These are phyloP conservation scores for Aspergillus candidus DNA, from an alignment of 2,329 filamentous ascomycete species.

Conservation along the genomic window DNA sequence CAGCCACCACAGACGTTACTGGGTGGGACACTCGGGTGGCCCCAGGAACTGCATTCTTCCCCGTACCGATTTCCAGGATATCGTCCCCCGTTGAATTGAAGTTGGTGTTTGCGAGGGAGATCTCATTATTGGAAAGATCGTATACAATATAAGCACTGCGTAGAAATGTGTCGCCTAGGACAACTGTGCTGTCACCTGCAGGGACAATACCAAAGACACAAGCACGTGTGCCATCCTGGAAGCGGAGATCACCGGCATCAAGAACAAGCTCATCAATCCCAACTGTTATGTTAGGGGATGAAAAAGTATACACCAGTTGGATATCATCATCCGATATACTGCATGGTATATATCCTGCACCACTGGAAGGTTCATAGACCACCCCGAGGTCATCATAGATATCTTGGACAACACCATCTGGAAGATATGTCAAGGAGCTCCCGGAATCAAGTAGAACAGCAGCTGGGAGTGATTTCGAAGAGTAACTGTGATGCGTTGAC, in stretches of 20 bases:
- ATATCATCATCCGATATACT: conserved; percentile 42
- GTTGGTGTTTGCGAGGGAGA: conserved; percentile 55
- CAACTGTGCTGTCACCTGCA: conserved; percentile 40
- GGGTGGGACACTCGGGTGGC: conserved; percentile 48
- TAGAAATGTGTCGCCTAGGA: conserved; percentile 59
- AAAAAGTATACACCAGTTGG: conserved; percentile 54
- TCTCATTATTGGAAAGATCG: conserved; percentile 55
- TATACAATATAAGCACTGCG: conserved; percentile 60
- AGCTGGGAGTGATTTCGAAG: conserved; percentile 37
- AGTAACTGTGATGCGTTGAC: conserved; percentile 17
- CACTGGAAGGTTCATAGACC: conserved; percentile 51
- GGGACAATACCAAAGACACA: conserved; percentile 49
- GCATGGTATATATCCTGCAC: conserved; percentile 51
- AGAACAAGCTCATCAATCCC: conserved; percentile 52
- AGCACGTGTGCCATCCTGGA: conserved; percentile 29
- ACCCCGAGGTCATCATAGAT: conserved; percentile 58
- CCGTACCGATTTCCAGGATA: conserved; percentile 50
- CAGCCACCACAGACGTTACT: conserved; percentile 42
- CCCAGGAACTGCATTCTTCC: conserved; percentile 45
- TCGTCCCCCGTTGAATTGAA: conserved; percentile 50
- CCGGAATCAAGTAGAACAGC: conserved; percentile 37
- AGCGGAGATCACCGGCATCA: conserved; percentile 38
- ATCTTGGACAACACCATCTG: conserved; percentile 26
- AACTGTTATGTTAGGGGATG: conserved; percentile 49
- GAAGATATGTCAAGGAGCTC: conserved; percentile 36